Evolutionary conservation across 352 stramenopile genomes (phyloP).

Genomic region (Blastocystis sp.): DNA sequence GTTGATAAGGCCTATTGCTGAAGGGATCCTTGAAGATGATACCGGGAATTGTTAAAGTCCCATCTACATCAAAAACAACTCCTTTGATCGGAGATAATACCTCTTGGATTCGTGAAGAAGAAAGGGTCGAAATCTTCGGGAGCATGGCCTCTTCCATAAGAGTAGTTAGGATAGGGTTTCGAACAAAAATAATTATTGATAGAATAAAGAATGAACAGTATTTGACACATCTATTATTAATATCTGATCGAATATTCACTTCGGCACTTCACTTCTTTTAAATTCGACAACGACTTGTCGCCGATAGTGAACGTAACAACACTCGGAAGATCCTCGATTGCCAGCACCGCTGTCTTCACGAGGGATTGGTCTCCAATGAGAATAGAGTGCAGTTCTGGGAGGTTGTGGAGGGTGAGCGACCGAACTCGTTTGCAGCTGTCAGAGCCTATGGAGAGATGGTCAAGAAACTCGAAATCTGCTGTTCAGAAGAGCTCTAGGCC

Average conservation of each 20-base stretch:
- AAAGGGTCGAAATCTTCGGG: not conserved
- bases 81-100: not conserved
- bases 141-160: constrained; percentile 21
- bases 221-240: constrained; percentile 28
- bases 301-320: not conserved
- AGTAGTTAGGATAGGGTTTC: not conserved
- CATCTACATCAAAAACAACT: constrained; percentile 48
- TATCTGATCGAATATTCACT: not conserved
- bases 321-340: not conserved
- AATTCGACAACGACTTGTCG: not conserved
- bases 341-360: not conserved
- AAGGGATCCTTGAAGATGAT: not conserved
- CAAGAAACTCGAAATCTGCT: not conserved
- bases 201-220: not conserved
- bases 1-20: constrained; percentile 20
- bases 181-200: not conserved
- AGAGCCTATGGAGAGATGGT: not conserved
- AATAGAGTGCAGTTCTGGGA: not conserved
- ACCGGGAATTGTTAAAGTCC: constrained; percentile 24
- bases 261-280: not conserved
- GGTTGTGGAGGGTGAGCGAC: not conserved
- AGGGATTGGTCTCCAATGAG: not conserved
- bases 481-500: not conserved
- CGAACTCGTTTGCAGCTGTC: not conserved
- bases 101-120: not conserved